Percentiles rank a stretch among this genome's conserved stretches.
phyloP scores from a whole-genome alignment of 176 grass and related monocot species.

The Cenchrus americanus region DNA sequence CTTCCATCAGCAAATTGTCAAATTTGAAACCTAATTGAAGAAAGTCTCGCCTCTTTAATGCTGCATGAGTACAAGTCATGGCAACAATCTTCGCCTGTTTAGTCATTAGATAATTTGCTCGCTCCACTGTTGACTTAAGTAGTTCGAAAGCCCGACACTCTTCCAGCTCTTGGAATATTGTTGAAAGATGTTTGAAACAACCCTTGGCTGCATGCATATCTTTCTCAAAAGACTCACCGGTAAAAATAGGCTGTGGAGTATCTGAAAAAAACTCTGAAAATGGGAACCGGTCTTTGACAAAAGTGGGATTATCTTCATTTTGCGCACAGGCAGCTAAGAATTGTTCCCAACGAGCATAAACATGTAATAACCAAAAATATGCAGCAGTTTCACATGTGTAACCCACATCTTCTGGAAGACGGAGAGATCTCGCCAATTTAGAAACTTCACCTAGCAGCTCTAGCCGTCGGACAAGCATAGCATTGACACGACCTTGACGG shows the following conservation, averaged over 20 bases:
- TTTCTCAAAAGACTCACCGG: constrained; percentile 85
- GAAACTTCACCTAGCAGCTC: constrained; percentile 91
- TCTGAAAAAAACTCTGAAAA: constrained; percentile 82
- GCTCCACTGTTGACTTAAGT: constrained; percentile 89
- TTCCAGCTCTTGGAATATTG: constrained; percentile 96
- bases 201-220: constrained; percentile 96
- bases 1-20: constrained; percentile 99
- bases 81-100: constrained; percentile 99
- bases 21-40: constrained; percentile 96
- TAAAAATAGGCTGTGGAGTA: constrained; percentile 70
- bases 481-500: constrained; percentile 95
- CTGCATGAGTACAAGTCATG: constrained; percentile 98
- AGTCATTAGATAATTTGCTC: constrained; percentile 98
- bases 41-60: constrained; percentile 93
- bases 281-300: constrained; percentile 82
- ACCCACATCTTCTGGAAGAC: constrained; percentile 83
- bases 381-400: constrained; percentile 96
- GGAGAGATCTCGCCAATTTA: constrained; percentile 80
- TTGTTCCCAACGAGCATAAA: constrained; percentile 93
- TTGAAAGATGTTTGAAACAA: constrained; percentile 93
- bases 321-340: constrained; percentile 75
- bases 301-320: constrained; percentile 76
- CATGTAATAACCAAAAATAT: constrained; percentile 97
- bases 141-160: constrained; percentile 98
- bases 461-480: constrained; percentile 88